phyloP scores from a whole-genome alignment of 176 grass and related monocot species.

The Rhynchospora pubera region DNA sequence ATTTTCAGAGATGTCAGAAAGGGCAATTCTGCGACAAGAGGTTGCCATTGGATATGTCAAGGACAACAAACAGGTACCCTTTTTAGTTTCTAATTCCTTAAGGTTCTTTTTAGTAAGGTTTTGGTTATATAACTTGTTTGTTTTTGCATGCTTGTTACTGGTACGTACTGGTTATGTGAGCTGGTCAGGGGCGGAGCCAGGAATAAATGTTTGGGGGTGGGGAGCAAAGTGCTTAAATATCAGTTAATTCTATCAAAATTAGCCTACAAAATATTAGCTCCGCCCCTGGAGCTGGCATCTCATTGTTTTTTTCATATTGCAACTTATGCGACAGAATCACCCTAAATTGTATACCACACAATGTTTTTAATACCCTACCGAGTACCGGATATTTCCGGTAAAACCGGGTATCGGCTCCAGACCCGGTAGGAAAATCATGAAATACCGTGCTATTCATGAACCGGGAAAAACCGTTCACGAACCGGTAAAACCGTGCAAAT shows the following conservation, averaged over 20 bases:
- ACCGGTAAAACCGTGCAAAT: too few species aligned
- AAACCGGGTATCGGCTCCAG: too few species aligned
- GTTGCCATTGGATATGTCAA: conserved; percentile 88
- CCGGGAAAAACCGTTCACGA: too few species aligned
- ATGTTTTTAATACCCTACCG: too few species aligned
- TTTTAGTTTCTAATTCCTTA: conserved; percentile 14
- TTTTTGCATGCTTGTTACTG: neutral
- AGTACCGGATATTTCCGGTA: too few species aligned
- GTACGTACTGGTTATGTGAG: neutral
- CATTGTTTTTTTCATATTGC: neutral
- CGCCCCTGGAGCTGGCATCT: neutral
- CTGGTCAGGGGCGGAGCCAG: neutral
- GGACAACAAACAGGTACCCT: conserved; percentile 64
- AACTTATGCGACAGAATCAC: neutral
- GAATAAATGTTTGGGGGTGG: too few species aligned
- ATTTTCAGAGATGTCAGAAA: conserved; percentile 82
- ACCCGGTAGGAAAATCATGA: too few species aligned
- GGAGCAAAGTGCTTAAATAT: too few species aligned
- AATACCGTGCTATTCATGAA: too few species aligned
- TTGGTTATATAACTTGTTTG: too few species aligned
- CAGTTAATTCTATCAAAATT: too few species aligned
- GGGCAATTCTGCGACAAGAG: conserved; percentile 82
- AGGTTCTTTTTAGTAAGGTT: neutral
- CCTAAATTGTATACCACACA: neutral
- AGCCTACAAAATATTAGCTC: too few species aligned